Base-by-base conservation (phyloP, 495 filamentous ascomycete genomes). In the Aspergillus ellipticus region DNA sequence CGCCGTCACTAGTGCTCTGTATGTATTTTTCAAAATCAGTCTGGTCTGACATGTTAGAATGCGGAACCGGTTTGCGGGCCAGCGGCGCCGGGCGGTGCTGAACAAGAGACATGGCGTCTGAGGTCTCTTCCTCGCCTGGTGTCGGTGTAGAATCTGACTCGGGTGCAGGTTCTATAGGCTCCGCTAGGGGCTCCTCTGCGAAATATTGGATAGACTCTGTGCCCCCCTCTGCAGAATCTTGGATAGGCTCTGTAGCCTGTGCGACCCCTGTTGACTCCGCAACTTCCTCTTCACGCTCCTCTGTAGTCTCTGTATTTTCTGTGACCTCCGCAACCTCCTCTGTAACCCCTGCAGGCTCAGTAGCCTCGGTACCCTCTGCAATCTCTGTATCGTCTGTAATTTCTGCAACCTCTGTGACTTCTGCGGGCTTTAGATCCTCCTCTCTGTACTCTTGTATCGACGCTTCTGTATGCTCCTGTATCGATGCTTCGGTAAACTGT, bases 1-100 rank as follows among this genome's bases (percentile, higher is more conserved):
- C 68, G 39, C 62, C 68, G 13, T 71, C 68, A 21, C 72, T 71
- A 17, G 67, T 81, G 56, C 64, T 73, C 16, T 72, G 68, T 43
- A 78, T 63, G 53, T 75, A 78, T 56, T 78, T 75, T 58, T 78
- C 72, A 49, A 76, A 75, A 52, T 79, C 76, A 24, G 69, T 75
- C 45, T 64, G 66, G 6, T 68, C 60, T 51, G 47, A 5, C 55
- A 24, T 20, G 15, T 59, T 49, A 41, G 57, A 56, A 20, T 51
- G 10, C 5, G 56, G 15, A 24, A 47, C 49, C 20, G 59, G 41
- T 28, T 57, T 55, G 5, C 61, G 48, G 19, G 53, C 57, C 61
- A 63, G 49, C 43, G 61, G 68, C 60, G 61, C 66, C 19, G 64
- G 60, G 11, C 53, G 52, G 35, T 62, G 51, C 51, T 70, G 67